Evolutionary conservation across 225 moss, liverwort and hornwort species (phyloP).

Genomic region (Ulota crispa): DNA sequence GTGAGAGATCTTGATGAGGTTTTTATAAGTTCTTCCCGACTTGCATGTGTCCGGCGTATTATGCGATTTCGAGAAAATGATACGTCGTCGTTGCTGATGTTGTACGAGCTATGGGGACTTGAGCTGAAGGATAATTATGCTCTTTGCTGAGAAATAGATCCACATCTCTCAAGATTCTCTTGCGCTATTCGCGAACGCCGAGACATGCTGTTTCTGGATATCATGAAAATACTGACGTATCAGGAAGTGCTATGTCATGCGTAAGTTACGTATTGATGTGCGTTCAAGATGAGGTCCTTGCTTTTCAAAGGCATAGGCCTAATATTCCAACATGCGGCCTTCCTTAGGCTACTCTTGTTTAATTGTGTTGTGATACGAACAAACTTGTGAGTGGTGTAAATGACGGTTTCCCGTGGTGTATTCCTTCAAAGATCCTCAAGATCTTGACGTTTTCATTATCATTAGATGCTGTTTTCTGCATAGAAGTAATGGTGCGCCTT

Average conservation of each 20-base stretch:
- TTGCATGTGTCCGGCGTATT: neutral
- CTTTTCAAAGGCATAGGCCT: neutral
- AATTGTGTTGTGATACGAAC: neutral
- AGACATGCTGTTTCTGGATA: neutral
- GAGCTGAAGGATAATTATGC: no score
- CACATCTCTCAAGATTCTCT: no score
- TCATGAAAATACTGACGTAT: neutral
- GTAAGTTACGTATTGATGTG: neutral
- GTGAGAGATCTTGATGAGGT: neutral
- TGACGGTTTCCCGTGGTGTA: neutral
- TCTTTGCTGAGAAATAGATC: no score
- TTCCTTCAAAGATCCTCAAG: no score
- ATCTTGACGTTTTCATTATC: no score
- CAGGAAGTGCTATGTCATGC: neutral
- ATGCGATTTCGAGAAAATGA: neutral
- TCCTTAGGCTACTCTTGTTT: neutral
- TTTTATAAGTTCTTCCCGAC: neutral
- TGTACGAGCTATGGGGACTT: no score
- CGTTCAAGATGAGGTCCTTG: neutral
- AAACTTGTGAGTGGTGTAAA: neutral
- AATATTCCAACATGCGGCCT: neutral
- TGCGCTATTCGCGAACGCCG: no score
- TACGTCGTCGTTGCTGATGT: no score
- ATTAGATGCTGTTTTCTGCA: neutral
- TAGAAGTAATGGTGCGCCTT: neutral